These are phyloP conservation scores for Neofusicoccum sp. DNA, from an alignment of 2,329 filamentous ascomycete species.

Conservation along the genomic window DNA sequence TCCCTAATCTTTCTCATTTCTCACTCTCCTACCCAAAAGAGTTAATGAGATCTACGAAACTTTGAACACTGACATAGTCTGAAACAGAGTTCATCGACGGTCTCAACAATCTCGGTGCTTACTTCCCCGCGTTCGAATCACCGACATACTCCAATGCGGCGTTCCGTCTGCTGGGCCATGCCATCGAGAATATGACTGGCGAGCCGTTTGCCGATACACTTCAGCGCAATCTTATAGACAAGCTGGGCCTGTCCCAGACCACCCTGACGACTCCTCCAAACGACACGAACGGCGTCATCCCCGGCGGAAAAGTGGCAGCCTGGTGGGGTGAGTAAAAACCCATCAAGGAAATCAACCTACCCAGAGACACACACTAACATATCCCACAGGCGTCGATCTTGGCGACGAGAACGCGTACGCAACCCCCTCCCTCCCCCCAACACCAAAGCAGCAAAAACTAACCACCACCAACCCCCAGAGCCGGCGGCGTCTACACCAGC, in stretches of 20 bases:
- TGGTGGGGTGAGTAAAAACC: slow-evolving; percentile 22
- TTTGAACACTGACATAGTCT: neutral
- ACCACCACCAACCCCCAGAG: slow-evolving; percentile 23
- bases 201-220: slow-evolving; percentile 40
- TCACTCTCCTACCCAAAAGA: too few species aligned
- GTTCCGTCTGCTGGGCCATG: slow-evolving; percentile 42
- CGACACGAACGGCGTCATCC: slow-evolving; percentile 39
- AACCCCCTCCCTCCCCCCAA: neutral
- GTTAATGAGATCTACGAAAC: neutral
- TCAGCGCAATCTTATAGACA: slow-evolving; percentile 39
- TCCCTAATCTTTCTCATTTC: neutral
- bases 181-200: slow-evolving; percentile 43
- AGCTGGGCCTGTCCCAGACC: slow-evolving; percentile 44
- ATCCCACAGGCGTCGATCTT: neutral
- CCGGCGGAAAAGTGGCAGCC: slow-evolving; percentile 26
- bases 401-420: neutral
- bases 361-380: neutral
- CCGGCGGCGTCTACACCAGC: slow-evolving; percentile 32
- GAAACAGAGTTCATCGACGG: slow-evolving; percentile 40
- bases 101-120: slow-evolving; percentile 35
- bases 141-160: slow-evolving; percentile 42
- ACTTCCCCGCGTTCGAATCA: slow-evolving; percentile 35
- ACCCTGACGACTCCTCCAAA: slow-evolving; percentile 34
- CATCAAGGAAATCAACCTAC: neutral
- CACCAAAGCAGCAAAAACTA: slow-evolving; percentile 10